phyloP scores from a whole-genome alignment of 2,329 filamentous ascomycete genomes.

The Furcasterigmium sp. region DNA sequence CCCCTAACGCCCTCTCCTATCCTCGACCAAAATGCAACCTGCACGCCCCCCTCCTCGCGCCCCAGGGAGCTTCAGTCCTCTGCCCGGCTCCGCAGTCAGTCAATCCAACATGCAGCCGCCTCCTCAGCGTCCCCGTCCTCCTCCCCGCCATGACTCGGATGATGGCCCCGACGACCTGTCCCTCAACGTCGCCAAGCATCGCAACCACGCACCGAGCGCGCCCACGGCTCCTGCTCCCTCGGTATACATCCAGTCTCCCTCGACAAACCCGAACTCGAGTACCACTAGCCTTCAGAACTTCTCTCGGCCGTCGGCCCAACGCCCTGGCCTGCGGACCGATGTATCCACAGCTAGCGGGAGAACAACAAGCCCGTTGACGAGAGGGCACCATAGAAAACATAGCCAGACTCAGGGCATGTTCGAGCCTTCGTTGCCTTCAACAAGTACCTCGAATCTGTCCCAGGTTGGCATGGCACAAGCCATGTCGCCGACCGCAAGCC shows the following conservation, averaged over 20 bases:
- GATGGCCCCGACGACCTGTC: slow-evolving; percentile 36
- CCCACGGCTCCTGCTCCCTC: slow-evolving; percentile 6
- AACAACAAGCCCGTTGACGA: slow-evolving; percentile 22
- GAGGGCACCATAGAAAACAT: slow-evolving; percentile 49
- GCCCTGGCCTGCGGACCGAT: slow-evolving; percentile 18
- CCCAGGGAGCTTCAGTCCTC: slow-evolving; percentile 52
- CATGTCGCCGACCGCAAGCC: slow-evolving; percentile 31
- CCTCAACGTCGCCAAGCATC: slow-evolving; percentile 41
- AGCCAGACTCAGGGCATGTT: slow-evolving; percentile 74
- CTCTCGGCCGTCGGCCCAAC: slow-evolving; percentile 44
- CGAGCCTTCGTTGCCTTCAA: slow-evolving; percentile 65
- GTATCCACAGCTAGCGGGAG: slow-evolving; percentile 21
- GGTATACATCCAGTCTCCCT: slow-evolving; percentile 32
- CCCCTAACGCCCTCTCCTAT: slow-evolving; percentile 12
- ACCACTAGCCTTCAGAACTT: slow-evolving; percentile 49
- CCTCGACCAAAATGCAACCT: slow-evolving; percentile 39
- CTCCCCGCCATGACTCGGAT: slow-evolving; percentile 35
- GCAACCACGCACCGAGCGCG: slow-evolving; percentile 17
- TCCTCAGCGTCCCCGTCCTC: slow-evolving; percentile 24
- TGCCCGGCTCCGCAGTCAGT: slow-evolving; percentile 28
- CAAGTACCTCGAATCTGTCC: slow-evolving; percentile 48
- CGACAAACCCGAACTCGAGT: slow-evolving; percentile 42
- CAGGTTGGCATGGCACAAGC: slow-evolving; percentile 41
- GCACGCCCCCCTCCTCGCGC: slow-evolving; percentile 40
- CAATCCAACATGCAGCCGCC: slow-evolving; percentile 21